phyloP scores from a whole-genome alignment of 1,284 basidiomycete species.

The Chalciporus sp. region DNA sequence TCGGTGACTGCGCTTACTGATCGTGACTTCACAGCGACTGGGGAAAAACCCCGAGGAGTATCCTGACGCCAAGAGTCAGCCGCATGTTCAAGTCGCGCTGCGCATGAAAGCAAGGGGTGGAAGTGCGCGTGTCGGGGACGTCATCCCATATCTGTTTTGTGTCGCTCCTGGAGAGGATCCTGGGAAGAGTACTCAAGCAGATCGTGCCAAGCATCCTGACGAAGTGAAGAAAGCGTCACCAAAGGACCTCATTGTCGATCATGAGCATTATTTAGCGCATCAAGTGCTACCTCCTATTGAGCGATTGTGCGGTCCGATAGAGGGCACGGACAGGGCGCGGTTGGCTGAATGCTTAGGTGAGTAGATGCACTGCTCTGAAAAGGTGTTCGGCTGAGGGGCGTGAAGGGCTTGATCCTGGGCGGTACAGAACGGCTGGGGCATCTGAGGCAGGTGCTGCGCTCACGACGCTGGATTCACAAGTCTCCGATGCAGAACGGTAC shows the following conservation, averaged over 20 bases:
- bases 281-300: conserved; percentile 96
- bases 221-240: conserved; percentile 77
- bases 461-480: conserved; percentile 85
- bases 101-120: conserved; percentile 87
- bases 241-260: conserved; percentile 74
- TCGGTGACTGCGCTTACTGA: neutral
- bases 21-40: conserved; percentile 60
- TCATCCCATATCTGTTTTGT: conserved; percentile 97
- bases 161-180: conserved; percentile 73
- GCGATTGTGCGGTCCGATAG: conserved; percentile 93
- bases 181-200: conserved; percentile 82
- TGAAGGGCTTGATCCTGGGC: conserved; percentile 81
- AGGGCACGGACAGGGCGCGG: conserved; percentile 90
- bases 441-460: conserved; percentile 72
- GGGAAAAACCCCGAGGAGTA: conserved; percentile 97
- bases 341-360: conserved; percentile 93
- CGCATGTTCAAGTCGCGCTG: conserved; percentile 96
- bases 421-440: conserved; percentile 59
- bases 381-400: conserved; percentile 1
- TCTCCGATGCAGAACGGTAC: conserved; percentile 89
- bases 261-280: conserved; percentile 88
- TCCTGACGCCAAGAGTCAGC: conserved; percentile 92
- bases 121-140: conserved; percentile 84
- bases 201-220: conserved; percentile 92
- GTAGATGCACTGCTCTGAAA: conserved; percentile 20